Percentiles rank a stretch among this genome's conserved stretches.
phyloP scores from a whole-genome alignment of 768 basidiomycete genomes.

The Nevesoporus exiguus region DNA sequence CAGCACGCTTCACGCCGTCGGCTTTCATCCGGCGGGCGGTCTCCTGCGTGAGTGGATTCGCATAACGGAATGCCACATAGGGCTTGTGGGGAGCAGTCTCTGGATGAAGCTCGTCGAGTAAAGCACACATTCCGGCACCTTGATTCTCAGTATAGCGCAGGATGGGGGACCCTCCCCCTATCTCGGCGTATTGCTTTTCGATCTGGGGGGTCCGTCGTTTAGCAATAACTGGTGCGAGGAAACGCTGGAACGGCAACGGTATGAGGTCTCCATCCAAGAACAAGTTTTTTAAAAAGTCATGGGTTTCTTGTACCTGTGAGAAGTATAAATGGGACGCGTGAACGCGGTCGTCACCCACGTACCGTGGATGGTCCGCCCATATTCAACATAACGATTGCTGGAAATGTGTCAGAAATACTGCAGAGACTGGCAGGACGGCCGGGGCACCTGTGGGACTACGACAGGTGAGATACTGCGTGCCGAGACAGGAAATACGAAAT shows the following conservation, averaged over 20 bases:
- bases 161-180: constrained; percentile 97
- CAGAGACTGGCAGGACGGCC: neutral
- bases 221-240: constrained; percentile 87
- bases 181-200: constrained; percentile 89
- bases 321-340: constrained; percentile 4
- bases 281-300: constrained; percentile 87
- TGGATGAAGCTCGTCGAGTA: constrained; percentile 94
- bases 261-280: constrained; percentile 94
- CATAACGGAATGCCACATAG: constrained; percentile 96
- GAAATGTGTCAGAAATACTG: constrained; percentile 18
- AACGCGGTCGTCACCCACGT: constrained; percentile 24
- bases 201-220: constrained; percentile 86
- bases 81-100: constrained; percentile 91
- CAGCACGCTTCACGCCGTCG: constrained; percentile 88
- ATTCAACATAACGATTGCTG: constrained; percentile 94
- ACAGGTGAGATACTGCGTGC: constrained; percentile 10
- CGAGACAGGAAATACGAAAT: neutral
- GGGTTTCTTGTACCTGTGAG: constrained; percentile 80
- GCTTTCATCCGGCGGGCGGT: constrained; percentile 78
- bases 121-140: constrained; percentile 82
- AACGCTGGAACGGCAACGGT: constrained; percentile 86
- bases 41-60: constrained; percentile 80
- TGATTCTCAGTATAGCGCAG: constrained; percentile 84
- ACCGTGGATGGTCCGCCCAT: constrained; percentile 98
- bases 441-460: constrained; percentile 59